Conservation (phyloP, 169 alveolate species). For the Miamiensis avidus region DNA sequence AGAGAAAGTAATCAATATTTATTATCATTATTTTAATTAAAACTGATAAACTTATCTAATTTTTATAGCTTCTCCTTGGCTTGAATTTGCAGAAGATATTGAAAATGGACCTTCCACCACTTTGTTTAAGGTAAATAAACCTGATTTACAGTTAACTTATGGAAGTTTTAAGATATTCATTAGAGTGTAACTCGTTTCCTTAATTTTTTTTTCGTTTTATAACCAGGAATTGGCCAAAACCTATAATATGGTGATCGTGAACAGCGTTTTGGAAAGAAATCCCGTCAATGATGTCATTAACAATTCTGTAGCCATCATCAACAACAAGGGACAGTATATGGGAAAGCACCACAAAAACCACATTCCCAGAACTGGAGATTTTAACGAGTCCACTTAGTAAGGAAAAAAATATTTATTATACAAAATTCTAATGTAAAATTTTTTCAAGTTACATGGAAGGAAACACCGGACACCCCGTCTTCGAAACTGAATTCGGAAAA, state of each 20-base stretch:
- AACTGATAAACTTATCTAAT: too few relatives aligned
- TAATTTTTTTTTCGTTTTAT: too few relatives aligned
- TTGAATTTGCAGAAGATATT: slow-evolving; percentile 45
- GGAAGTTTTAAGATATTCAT: too few relatives aligned
- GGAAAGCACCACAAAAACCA: slow-evolving; percentile 61
- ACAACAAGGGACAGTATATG: slow-evolving; percentile 36
- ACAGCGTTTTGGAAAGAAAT: slow-evolving; percentile 45
- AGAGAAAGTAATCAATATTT: slow-evolving; percentile 48
- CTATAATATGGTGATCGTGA: slow-evolving; percentile 49
- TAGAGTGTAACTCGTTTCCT: too few relatives aligned
- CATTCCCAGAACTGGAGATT: slow-evolving; percentile 63
- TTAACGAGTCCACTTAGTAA: slow-evolving; percentile 58
- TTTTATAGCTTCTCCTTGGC: too few relatives aligned
- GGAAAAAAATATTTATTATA: too few relatives aligned
- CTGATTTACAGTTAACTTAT: too few relatives aligned
- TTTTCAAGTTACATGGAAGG: slow-evolving; percentile 72
- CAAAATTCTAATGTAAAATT: too few relatives aligned
- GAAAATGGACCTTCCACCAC: slow-evolving; percentile 44
- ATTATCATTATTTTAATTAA: too few relatives aligned
- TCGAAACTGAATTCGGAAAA: slow-evolving; percentile 57
- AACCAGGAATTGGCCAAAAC: slow-evolving; percentile 43
- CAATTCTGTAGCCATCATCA: slow-evolving; percentile 53
- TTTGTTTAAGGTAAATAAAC: too few relatives aligned
- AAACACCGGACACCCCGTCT: slow-evolving; percentile 60
- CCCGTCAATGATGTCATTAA: slow-evolving; percentile 40